Percentiles rank a stretch among this genome's conserved stretches.
Conservation (phyloP, 306 rosid species). For the Dalbergia cochinchinensis region DNA sequence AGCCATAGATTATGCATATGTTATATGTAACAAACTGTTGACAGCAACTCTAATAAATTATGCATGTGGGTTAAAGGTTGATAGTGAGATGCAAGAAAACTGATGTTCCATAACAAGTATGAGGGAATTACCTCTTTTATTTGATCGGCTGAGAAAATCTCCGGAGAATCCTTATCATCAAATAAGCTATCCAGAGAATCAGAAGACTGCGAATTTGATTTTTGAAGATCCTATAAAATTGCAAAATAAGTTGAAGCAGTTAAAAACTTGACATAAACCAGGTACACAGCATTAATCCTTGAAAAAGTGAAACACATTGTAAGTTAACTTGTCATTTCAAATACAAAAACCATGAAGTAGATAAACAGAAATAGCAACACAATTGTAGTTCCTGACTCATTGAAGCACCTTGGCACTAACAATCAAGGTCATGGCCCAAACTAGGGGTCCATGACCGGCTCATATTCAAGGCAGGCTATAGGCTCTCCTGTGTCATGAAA, state of each 20-base stretch:
- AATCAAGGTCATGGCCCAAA: background rate
- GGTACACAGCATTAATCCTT: slow-evolving; percentile 30
- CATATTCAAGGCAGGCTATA: too few relatives aligned
- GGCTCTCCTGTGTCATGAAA: too few relatives aligned
- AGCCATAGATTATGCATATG: background rate
- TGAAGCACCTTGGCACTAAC: slow-evolving; percentile 19
- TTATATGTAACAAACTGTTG: slow-evolving; percentile 18
- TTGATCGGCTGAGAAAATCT: slow-evolving; percentile 50
- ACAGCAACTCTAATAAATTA: background rate
- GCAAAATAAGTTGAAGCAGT: slow-evolving; percentile 44
- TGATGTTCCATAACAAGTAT: slow-evolving; percentile 22
- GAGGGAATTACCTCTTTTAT: slow-evolving; percentile 76
- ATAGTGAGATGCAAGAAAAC: background rate
- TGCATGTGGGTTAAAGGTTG: background rate
- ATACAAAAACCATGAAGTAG: background rate
- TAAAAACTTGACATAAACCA: slow-evolving; percentile 25
- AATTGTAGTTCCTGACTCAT: background rate
- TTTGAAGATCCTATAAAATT: slow-evolving; percentile 59
- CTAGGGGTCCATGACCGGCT: too few relatives aligned
- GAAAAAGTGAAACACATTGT: slow-evolving; percentile 26
- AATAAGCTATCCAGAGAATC: slow-evolving; percentile 92
- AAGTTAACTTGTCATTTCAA: slow-evolving; percentile 18
- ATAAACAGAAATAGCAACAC: background rate
- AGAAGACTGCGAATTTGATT: slow-evolving; percentile 67
- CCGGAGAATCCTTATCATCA: slow-evolving; percentile 70